Evolutionary conservation across 192 early-diverging fungal genomes (phyloP).

Genomic region (Lunasporangiospora selenospora): DNA sequence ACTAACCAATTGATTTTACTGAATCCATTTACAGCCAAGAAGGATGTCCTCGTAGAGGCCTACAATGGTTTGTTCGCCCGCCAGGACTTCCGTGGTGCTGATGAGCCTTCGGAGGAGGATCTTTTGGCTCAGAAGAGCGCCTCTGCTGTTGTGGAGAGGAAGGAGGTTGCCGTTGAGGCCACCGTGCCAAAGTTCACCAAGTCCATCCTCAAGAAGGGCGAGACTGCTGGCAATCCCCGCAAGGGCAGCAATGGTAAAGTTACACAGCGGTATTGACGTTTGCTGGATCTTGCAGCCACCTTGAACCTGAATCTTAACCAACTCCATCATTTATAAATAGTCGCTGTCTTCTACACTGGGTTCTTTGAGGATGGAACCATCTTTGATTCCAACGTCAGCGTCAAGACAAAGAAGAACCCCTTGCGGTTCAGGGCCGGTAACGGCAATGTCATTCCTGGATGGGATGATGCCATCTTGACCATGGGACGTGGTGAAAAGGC

Average conservation of each 20-base stretch:
- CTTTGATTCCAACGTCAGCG: constrained; percentile 71
- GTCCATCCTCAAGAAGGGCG: constrained; percentile 68
- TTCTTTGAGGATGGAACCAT: constrained; percentile 71
- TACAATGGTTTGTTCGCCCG: constrained; percentile 70
- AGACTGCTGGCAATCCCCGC: constrained; percentile 55
- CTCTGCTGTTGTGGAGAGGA: constrained; percentile 25
- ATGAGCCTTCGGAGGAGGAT: constrained; percentile 44
- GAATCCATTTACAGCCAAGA: constrained; percentile 56
- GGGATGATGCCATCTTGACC: constrained; percentile 71
- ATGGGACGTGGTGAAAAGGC: constrained; percentile 74
- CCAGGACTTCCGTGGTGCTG: constrained; percentile 60
- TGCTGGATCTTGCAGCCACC: background rate
- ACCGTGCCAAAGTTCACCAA: constrained; percentile 72
- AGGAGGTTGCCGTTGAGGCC: constrained; percentile 26
- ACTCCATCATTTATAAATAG: too few species aligned
- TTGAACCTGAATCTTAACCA: too few species aligned
- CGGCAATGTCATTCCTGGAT: constrained; percentile 71
- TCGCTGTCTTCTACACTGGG: constrained; percentile 69
- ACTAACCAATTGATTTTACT: too few species aligned
- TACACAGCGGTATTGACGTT: too few species aligned
- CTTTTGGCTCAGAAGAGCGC: constrained; percentile 45
- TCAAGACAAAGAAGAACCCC: constrained; percentile 69
- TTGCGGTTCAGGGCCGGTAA: constrained; percentile 74
- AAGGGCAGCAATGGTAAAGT: constrained; percentile 75
- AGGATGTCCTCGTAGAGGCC: constrained; percentile 63